phyloP scores from a whole-genome alignment of 306 rosid genomes.

The Casuarina glauca region DNA sequence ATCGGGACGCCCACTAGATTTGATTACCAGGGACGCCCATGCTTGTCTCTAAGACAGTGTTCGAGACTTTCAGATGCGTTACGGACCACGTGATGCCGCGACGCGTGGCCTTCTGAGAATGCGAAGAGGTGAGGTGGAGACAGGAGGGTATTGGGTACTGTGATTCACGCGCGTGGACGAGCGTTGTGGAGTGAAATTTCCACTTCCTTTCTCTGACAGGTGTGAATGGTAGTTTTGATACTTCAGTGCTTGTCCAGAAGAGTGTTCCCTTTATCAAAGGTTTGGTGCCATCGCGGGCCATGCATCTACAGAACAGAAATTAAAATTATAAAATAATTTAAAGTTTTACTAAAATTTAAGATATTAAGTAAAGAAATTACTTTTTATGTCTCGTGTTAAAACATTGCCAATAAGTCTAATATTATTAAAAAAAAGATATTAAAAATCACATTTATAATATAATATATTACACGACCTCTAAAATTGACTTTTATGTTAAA shows the following conservation, averaged over 20 bases:
- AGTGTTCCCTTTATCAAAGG: constrained; percentile 28
- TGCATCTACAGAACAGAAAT: not conserved
- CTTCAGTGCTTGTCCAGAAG: constrained; percentile 12
- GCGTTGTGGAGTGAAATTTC: not conserved
- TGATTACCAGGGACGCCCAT: constrained; percentile 39
- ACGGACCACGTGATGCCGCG: not conserved
- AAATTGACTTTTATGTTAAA: no score
- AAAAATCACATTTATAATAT: no score
- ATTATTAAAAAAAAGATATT: no score
- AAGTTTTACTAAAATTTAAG: no score
- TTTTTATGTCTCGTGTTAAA: no score
- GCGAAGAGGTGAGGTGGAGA: not conserved
- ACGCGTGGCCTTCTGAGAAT: not conserved
- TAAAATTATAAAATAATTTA: no score
- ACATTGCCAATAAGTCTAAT: no score
- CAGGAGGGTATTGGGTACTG: not conserved
- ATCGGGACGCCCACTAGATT: constrained; percentile 48
- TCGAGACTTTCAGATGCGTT: not conserved
- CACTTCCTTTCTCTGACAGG: not conserved
- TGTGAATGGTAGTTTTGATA: constrained; percentile 10
- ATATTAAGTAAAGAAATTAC: no score
- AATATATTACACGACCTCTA: no score
- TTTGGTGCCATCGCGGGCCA: not conserved
- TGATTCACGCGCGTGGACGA: not conserved
- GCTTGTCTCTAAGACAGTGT: constrained; percentile 6